Evolutionary conservation across 2,329 filamentous ascomycete species (phyloP).

Genomic region (Oidium heveae): DNA sequence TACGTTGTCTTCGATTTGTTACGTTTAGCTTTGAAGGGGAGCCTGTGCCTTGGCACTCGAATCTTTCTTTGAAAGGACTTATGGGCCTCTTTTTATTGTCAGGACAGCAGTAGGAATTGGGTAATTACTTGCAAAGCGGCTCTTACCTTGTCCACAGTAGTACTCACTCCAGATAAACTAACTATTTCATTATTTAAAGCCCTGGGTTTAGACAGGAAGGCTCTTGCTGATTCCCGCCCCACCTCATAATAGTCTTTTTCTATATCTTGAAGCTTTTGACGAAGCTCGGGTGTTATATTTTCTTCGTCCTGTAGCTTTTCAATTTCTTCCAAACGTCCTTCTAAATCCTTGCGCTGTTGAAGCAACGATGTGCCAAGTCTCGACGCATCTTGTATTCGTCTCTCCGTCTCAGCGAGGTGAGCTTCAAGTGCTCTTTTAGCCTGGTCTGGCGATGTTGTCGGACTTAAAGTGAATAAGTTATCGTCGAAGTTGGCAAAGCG

Average conservation of each 20-base stretch:
- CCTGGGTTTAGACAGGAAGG: constrained; percentile 66
- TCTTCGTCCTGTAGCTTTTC: constrained; percentile 51
- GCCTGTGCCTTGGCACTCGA: constrained; percentile 58
- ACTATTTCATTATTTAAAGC: constrained; percentile 41
- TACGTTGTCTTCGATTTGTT: constrained; percentile 68
- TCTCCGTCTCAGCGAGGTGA: constrained; percentile 77
- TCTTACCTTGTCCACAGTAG: not conserved
- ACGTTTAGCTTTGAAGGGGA: constrained; percentile 79
- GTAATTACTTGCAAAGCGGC: not conserved
- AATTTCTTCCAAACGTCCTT: constrained; percentile 61
- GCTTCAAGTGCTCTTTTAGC: constrained; percentile 74
- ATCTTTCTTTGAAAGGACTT: constrained; percentile 39
- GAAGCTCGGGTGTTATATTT: constrained; percentile 61
- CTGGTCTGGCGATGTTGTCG: constrained; percentile 57
- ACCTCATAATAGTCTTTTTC: constrained; percentile 93
- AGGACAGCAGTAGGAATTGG: constrained; percentile 5
- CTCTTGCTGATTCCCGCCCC: constrained; percentile 66
- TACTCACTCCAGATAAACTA: constrained; percentile 19
- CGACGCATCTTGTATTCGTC: constrained; percentile 73
- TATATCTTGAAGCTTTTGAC: constrained; percentile 58
- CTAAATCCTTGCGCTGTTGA: constrained; percentile 62
- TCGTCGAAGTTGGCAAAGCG: constrained; percentile 68
- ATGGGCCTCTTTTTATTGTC: constrained; percentile 30
- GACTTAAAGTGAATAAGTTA: constrained; percentile 52
- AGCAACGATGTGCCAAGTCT: constrained; percentile 71